phyloP scores from a whole-genome alignment of 2,329 filamentous ascomycete species.

The Colletotrichum costaricense region DNA sequence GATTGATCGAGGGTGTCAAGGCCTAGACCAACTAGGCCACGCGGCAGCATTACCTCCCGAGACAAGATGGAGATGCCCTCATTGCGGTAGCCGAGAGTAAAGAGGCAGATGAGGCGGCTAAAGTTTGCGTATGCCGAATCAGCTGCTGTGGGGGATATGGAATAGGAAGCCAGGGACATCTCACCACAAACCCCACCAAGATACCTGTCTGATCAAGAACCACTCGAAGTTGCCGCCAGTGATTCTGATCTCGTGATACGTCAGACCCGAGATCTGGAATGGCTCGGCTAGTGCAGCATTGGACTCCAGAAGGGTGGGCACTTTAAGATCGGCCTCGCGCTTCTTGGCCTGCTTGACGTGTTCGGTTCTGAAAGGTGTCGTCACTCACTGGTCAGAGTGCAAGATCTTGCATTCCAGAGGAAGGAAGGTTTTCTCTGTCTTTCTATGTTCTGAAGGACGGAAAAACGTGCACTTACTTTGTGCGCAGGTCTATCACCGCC shows the following conservation, averaged over 20 bases:
- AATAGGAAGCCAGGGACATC: slow-evolving; percentile 36
- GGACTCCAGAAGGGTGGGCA: slow-evolving; percentile 56
- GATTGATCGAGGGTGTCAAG: slow-evolving; percentile 77
- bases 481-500: slow-evolving; percentile 83
- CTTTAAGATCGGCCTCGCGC: slow-evolving; percentile 58
- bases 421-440: background rate
- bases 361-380: slow-evolving; percentile 68
- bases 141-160: background rate
- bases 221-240: slow-evolving; percentile 79
- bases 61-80: slow-evolving; percentile 78
- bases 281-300: slow-evolving; percentile 65
- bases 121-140: background rate
- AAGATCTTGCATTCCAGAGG: slow-evolving; percentile 15
- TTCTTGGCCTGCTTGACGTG: slow-evolving; percentile 76
- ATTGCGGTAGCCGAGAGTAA: slow-evolving; percentile 74
- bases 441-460: too few relatives aligned
- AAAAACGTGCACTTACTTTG: slow-evolving; percentile 63
- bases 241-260: slow-evolving; percentile 76
- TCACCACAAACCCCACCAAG: slow-evolving; percentile 74
- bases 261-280: slow-evolving; percentile 71
- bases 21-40: slow-evolving; percentile 78
- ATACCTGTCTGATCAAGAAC: slow-evolving; percentile 74
- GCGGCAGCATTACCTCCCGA: slow-evolving; percentile 76
- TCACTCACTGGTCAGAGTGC: slow-evolving; percentile 12
- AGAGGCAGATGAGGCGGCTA: slow-evolving; percentile 71